phyloP scores from a whole-genome alignment of 176 grass and related monocot genomes.

The Paspalum notatum region DNA sequence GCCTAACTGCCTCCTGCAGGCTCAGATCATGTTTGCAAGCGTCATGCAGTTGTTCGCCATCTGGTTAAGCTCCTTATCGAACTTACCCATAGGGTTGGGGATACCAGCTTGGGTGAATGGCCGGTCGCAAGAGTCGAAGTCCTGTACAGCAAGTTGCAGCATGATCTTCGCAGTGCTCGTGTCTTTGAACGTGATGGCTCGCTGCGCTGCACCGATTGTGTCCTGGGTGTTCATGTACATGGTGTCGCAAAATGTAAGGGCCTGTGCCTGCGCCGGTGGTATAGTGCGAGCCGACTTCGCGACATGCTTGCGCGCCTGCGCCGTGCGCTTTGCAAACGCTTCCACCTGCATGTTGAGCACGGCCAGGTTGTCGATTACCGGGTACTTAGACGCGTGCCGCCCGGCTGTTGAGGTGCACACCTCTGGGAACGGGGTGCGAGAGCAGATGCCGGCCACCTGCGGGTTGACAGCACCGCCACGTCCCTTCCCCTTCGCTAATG shows the following conservation, averaged over 20 bases:
- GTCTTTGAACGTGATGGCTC: constrained; percentile 53
- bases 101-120: constrained; percentile 35
- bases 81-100: constrained; percentile 44
- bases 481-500: background rate
- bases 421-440: constrained; percentile 39
- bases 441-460: constrained; percentile 16
- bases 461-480: constrained; percentile 12
- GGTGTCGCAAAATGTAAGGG: constrained; percentile 53
- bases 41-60: constrained; percentile 60
- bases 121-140: constrained; percentile 57
- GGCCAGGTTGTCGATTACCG: constrained; percentile 41
- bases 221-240: constrained; percentile 66
- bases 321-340: constrained; percentile 44
- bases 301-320: constrained; percentile 32
- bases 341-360: constrained; percentile 65
- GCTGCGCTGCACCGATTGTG: constrained; percentile 50
- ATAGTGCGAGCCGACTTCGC: background rate
- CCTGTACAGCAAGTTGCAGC: constrained; percentile 58
- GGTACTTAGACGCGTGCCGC: constrained; percentile 45
- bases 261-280: constrained; percentile 18
- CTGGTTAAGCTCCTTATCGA: constrained; percentile 42
- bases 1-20: background rate
- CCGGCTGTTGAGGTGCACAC: constrained; percentile 44
- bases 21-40: constrained; percentile 49
- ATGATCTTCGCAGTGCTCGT: constrained; percentile 50